phyloP scores from a whole-genome alignment of 768 basidiomycete genomes.

The Leucocoprinus birnbaumii region DNA sequence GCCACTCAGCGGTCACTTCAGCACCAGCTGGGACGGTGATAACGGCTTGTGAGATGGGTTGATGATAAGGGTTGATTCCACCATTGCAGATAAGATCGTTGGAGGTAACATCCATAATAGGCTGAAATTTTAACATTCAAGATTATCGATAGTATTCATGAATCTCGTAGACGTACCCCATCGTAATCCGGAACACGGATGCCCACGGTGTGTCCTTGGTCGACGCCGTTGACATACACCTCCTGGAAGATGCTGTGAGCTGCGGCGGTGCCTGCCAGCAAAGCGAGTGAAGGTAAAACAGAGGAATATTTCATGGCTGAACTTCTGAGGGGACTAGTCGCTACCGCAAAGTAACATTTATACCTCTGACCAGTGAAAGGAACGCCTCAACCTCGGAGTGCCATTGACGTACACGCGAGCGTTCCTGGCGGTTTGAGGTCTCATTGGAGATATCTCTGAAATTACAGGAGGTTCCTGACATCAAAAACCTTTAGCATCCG shows the following conservation, averaged over 20 bases:
- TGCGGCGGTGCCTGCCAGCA: conserved; percentile 24
- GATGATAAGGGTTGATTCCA: conserved; percentile 10
- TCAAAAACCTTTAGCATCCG: not conserved
- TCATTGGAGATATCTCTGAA: not conserved
- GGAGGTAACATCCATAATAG: conserved; percentile 11
- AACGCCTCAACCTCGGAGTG: not conserved
- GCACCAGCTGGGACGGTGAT: conserved; percentile 8
- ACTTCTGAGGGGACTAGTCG: not conserved
- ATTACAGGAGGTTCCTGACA: not conserved
- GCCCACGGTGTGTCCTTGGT: conserved; percentile 37
- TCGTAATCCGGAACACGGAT: conserved; percentile 44
- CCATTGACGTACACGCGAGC: not conserved
- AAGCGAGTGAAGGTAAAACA: not conserved
- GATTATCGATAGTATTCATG: not conserved
- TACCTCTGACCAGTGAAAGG: not conserved
- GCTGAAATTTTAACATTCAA: not conserved
- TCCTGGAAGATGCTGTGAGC: conserved; percentile 58
- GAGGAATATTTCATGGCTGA: not conserved
- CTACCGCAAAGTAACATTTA: not conserved
- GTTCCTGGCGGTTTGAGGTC: not conserved
- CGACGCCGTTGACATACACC: conserved; percentile 49
- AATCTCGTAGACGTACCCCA: conserved; percentile 26
- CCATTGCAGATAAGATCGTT: conserved; percentile 11
- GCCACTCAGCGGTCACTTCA: conserved; percentile 49
- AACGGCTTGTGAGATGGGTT: conserved; percentile 28